Conservation (phyloP, 169 alveolate species). For the Plasmodium cynomolgi region DNA sequence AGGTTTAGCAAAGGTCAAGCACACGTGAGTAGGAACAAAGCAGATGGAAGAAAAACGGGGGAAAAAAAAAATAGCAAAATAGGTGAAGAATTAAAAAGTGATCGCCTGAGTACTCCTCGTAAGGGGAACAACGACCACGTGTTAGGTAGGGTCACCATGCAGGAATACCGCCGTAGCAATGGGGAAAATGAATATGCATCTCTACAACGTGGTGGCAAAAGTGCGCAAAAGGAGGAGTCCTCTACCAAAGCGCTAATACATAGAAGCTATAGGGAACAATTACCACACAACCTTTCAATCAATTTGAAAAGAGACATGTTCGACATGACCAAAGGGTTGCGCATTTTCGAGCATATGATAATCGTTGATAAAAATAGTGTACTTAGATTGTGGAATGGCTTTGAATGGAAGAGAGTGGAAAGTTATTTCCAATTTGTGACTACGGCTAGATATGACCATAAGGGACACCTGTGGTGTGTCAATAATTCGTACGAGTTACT, state of each 20-base stretch:
- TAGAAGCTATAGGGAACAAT: neutral
- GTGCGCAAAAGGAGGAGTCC: neutral
- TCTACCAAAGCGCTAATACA: neutral
- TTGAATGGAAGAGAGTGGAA: slow-evolving; percentile 57
- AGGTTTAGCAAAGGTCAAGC: neutral
- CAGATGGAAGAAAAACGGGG: neutral
- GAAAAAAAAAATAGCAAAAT: neutral
- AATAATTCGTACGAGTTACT: slow-evolving; percentile 36
- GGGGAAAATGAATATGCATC: neutral
- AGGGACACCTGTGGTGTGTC: slow-evolving; percentile 64
- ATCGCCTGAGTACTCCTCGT: neutral
- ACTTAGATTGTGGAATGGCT: slow-evolving; percentile 72
- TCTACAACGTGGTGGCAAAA: neutral
- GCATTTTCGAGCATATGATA: slow-evolving; percentile 28
- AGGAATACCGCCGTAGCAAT: neutral
- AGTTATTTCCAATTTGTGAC: slow-evolving; percentile 28
- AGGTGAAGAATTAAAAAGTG: slow-evolving; percentile 5
- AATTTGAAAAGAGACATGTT: slow-evolving; percentile 33
- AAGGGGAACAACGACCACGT: neutral
- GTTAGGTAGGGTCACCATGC: neutral
- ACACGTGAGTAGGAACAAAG: neutral
- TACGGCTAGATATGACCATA: slow-evolving; percentile 70
- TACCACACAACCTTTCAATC: slow-evolving; percentile 9
- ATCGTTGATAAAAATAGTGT: slow-evolving; percentile 37
- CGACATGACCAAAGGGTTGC: slow-evolving; percentile 49